These are phyloP conservation scores for Mortierella sp. DNA, from an alignment of 371 early-diverging fungal genomes.

Conservation along the genomic window DNA sequence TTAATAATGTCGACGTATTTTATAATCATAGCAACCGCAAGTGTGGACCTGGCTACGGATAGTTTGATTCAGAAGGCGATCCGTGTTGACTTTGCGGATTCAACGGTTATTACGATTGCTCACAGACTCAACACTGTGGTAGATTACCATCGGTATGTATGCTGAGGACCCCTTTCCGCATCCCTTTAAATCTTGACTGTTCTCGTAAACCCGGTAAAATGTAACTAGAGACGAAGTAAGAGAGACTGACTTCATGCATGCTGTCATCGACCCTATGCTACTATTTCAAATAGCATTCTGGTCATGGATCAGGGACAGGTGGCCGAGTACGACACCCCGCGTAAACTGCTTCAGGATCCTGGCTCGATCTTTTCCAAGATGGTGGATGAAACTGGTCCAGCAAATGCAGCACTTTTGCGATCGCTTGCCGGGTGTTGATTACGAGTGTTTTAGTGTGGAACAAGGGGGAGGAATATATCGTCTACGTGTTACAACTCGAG, in stretches of 20 bases:
- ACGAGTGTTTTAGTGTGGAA: too few relatives aligned
- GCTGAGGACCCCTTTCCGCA: too few relatives aligned
- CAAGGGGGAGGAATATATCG: too few relatives aligned
- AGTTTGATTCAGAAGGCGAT: slow-evolving; percentile 84
- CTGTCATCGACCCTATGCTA: neutral
- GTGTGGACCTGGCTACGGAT: slow-evolving; percentile 83
- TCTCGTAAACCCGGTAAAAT: neutral
- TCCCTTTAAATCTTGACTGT: neutral
- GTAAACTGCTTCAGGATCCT: slow-evolving; percentile 61
- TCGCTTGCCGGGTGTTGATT: slow-evolving; percentile 40
- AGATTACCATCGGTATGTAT: slow-evolving; percentile 84
- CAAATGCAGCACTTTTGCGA: slow-evolving; percentile 48
- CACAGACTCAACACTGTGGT: slow-evolving; percentile 87
- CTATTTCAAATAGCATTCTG: slow-evolving; percentile 64
- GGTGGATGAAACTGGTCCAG: slow-evolving; percentile 77
- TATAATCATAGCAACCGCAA: slow-evolving; percentile 71
- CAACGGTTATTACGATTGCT: slow-evolving; percentile 80
- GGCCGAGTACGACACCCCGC: slow-evolving; percentile 81
- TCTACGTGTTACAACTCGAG: too few relatives aligned
- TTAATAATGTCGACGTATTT: neutral
- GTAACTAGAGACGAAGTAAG: too few relatives aligned
- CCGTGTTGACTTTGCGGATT: slow-evolving; percentile 72
- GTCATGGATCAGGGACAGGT: slow-evolving; percentile 85
- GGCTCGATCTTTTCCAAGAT: slow-evolving; percentile 77
- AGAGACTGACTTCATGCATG: too few relatives aligned